Base-by-base conservation (phyloP, 1,139 yeast genomes). In the Magnusiomyces suaveolens region DNA sequence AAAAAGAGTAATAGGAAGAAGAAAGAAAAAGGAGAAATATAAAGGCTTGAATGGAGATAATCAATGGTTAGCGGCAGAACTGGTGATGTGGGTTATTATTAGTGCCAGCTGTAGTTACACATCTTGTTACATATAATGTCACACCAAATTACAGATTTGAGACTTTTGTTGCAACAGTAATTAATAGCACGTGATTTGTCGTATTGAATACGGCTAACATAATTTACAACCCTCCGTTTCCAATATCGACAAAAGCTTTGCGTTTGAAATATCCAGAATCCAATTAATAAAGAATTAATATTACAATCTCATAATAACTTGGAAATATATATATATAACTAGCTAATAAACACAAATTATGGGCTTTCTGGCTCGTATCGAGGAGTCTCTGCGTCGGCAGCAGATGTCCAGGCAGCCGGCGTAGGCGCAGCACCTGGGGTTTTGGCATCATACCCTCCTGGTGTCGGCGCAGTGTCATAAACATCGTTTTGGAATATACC, bases 361-460 rank as follows among this genome's bases (percentile, higher is more conserved):
- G 43, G 43, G 16, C 18, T 38, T 14, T 18, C 43, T 14, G 43
- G 43, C 43, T 38, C 43, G 21, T 32, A 33, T 57, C 65, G 57
- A 3, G 72, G 72, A 10, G 69, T 69, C 52, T 70, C 72, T 21
- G 64, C 68, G 26, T 68, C 72, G 49, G 67, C 69, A 38, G 57
- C 60, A 8, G 51, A 47, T 29, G 66, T 69, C 70, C 72, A 68
- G 3, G 69, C 73, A 1, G 71, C 73, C 3, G 75, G 74, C 2
- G 74, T 69, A n/a, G 71, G 76, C 70, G 71, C 69, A 2, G 69
- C 74, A 1, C 75, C 77, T 1, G 77, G 78, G 1, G 76, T 73
- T 52, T 67, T 66, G 6, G 75, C 74, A 24, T 67, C 70, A 54
- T 63, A 67, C 23, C 61, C 69, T 4, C 72, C 76, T 1, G 77